Evolutionary conservation across 2,329 filamentous ascomycete genomes (phyloP).

Genomic region (Rugonectria rugulosa): DNA sequence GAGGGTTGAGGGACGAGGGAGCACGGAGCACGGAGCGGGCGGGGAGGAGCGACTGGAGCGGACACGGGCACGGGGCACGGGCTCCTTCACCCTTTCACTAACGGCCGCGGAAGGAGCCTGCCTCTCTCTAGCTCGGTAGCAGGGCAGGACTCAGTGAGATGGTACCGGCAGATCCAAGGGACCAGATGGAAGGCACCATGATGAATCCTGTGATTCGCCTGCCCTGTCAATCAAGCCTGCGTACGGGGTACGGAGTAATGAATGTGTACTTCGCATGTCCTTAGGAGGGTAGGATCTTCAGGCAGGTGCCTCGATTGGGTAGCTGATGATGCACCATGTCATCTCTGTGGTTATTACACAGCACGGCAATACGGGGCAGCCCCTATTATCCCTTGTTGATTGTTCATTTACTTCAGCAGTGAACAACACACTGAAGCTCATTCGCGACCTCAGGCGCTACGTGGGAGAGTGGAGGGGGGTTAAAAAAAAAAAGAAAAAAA

Average conservation of each 20-base stretch:
- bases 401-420: conserved; percentile 2
- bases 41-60: conserved; percentile 2
- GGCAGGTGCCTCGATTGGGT: no score
- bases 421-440: conserved; percentile 2
- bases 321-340: background rate
- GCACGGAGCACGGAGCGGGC: conserved; percentile 13
- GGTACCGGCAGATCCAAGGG: conserved; percentile 7
- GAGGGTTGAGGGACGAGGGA: background rate
- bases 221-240: conserved; percentile 6
- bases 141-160: no score
- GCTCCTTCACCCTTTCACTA: background rate
- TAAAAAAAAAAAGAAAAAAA: conserved; percentile 19
- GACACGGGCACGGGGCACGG: conserved; percentile 8
- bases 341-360: background rate
- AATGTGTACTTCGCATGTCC: no score
- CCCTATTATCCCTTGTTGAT: conserved; percentile 3
- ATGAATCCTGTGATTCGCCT: background rate
- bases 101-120: no score
- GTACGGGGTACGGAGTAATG: no score
- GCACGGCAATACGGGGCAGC: background rate
- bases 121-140: background rate
- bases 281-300: no score
- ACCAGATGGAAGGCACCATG: no score
- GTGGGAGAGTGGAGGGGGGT: conserved; percentile 1
- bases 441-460: conserved; percentile 4